Conservation (phyloP, 768 basidiomycete genomes). For the Coprinopsis sp. region DNA sequence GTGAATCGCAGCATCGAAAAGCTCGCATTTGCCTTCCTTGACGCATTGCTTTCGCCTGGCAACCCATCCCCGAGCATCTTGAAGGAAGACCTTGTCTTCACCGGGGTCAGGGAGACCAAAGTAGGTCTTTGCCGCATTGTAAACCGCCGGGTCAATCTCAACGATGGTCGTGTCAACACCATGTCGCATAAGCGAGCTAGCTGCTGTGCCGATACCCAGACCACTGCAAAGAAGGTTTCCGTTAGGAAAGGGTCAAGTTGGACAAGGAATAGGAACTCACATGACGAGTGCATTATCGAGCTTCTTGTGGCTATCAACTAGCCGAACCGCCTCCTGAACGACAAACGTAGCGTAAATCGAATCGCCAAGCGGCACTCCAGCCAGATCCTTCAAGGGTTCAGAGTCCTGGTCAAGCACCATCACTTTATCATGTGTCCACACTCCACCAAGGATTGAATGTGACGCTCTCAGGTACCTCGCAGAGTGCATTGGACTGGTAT, state of each 20-base stretch:
- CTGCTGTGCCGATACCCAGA: constrained; percentile 80
- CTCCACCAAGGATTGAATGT: constrained; percentile 65
- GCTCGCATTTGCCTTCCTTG: constrained; percentile 23
- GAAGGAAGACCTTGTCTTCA: constrained; percentile 56
- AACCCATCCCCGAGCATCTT: constrained; percentile 78
- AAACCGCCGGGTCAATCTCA: constrained; percentile 93
- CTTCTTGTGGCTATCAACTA: constrained; percentile 49
- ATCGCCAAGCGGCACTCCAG: constrained; percentile 57
- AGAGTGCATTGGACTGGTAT: constrained; percentile 38
- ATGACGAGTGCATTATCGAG: constrained; percentile 62
- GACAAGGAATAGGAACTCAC: constrained; percentile 37
- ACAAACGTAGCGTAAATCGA: constrained; percentile 83
- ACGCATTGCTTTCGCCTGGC: constrained; percentile 31
- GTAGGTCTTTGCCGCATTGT: constrained; percentile 70
- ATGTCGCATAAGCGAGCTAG: constrained; percentile 67
- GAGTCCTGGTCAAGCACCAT: constrained; percentile 33
- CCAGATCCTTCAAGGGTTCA: constrained; percentile 44
- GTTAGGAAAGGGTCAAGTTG: constrained; percentile 10
- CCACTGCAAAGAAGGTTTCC: constrained; percentile 48
- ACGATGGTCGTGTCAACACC: constrained; percentile 72
- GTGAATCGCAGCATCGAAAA: constrained; percentile 76
- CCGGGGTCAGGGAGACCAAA: constrained; percentile 75
- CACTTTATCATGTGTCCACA: constrained; percentile 66
- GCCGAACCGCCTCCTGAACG: constrained; percentile 78
- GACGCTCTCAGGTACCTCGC: constrained; percentile 59